These are phyloP conservation scores for Bipolaris zeicola DNA, from an alignment of 2,329 filamentous ascomycete genomes.

Conservation along the genomic window DNA sequence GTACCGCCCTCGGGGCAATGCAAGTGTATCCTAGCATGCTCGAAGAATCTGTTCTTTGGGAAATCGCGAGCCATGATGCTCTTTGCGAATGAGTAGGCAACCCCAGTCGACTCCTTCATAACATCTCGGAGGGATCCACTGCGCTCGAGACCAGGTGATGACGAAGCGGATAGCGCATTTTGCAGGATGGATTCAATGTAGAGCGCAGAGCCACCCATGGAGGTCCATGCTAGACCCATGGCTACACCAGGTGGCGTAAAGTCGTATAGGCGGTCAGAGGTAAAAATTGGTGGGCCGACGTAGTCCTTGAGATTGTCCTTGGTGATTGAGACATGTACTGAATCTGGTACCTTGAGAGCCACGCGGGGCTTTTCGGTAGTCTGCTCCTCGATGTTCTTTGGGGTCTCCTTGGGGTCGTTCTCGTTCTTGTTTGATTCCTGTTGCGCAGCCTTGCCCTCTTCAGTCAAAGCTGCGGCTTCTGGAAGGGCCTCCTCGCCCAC, in stretches of 20 bases:
- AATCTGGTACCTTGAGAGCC: slow-evolving; percentile 81
- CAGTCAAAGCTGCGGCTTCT: slow-evolving; percentile 81
- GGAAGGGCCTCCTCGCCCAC: slow-evolving; percentile 82
- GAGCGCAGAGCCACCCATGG: slow-evolving; percentile 92
- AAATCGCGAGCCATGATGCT: slow-evolving; percentile 83
- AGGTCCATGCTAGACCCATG: slow-evolving; percentile 98
- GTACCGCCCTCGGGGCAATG: slow-evolving; percentile 97
- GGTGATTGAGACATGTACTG: slow-evolving; percentile 82
- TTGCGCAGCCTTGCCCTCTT: slow-evolving; percentile 80
- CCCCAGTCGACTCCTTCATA: slow-evolving; percentile 96
- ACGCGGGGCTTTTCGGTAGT: slow-evolving; percentile 71
- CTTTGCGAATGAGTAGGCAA: slow-evolving; percentile 96
- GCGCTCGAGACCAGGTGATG: slow-evolving; percentile 80
- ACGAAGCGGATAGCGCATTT: slow-evolving; percentile 73
- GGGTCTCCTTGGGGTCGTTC: slow-evolving; percentile 66
- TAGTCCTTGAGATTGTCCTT: slow-evolving; percentile 95
- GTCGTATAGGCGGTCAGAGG: slow-evolving; percentile 93
- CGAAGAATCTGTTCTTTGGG: slow-evolving; percentile 92
- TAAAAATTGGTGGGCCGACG: slow-evolving; percentile 94
- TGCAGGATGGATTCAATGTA: slow-evolving; percentile 98
- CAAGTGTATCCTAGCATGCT: slow-evolving; percentile 91
- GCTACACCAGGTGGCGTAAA: slow-evolving; percentile 90
- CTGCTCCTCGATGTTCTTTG: slow-evolving; percentile 61
- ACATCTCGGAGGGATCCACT: slow-evolving; percentile 95
- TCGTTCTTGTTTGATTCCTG: slow-evolving; percentile 72